Base-by-base conservation (phyloP, 441 rosid genomes). In the Aquilaria agallochum region DNA sequence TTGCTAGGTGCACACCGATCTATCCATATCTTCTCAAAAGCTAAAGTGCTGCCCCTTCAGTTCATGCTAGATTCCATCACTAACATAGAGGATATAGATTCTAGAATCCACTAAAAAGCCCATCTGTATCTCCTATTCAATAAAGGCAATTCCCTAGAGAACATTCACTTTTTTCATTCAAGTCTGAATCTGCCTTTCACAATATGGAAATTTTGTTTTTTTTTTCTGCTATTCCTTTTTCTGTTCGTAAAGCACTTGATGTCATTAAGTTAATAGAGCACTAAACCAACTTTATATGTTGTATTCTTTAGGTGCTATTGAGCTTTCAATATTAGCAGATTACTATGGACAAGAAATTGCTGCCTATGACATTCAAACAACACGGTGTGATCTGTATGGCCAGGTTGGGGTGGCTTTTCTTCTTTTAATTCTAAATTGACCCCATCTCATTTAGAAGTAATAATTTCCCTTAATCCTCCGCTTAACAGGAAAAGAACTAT, bases 301-400 rank as follows among this genome's bases (percentile, higher is more conserved):
- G 9, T 67, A 46, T 55, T 42, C 33, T 66, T 61, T 58, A 94
- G 96, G 99, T 79, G 99, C 96, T 30, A 89, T 91, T 72, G 99
- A 94, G 77, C 96, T 91, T 60, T 79, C 97, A 12, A 89, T 94
- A 76, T 76, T 94, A 75, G 89, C 92, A 27, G 89, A 83, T 61
- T 82, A 87, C 60, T 91, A 87, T 66, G 87, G 85, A 60, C 82
- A 85, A 31, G 96, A 91, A 75, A 87, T 94, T 59, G 96, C 83
- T 31, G 95, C 96, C 30, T 94, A 86, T 63, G 96, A 94, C 71
- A 94, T 94, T 69, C 96, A 91, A 67, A 89, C 99, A 32, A 49
- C 75, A 27, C 74, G 97, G 47, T 87, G 99, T 79, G 96, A 94
- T 79, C 67, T 94, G 83, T 94, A 91, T 67, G 97, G 97, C 65